A percentile compares a stretch with the other conserved stretches of the same genome.
These are phyloP conservation scores for Phytopythium helicoides DNA, from an alignment of 352 stramenopile species.

Conservation along the genomic window DNA sequence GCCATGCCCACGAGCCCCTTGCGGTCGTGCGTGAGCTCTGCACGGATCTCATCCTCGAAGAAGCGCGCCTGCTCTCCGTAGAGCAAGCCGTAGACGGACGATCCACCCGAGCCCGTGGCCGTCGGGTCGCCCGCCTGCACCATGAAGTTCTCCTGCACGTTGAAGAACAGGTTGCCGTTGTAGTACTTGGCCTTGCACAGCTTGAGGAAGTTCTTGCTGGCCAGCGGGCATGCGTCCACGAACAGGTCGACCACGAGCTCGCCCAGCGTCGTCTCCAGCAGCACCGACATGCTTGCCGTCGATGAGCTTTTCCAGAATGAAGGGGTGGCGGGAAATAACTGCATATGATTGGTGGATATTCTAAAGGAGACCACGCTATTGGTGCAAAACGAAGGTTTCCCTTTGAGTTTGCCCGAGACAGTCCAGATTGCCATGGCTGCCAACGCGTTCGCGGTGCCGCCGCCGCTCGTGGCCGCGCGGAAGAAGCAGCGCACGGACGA, in stretches of 20 bases:
- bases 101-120: slow-evolving; percentile 93
- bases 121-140: slow-evolving; percentile 88
- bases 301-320: neutral
- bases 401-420: neutral
- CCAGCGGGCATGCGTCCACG: slow-evolving; percentile 76
- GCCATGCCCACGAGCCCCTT: slow-evolving; percentile 84
- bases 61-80: slow-evolving; percentile 76
- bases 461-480: slow-evolving; percentile 32
- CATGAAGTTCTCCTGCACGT: slow-evolving; percentile 96
- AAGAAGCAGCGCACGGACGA: slow-evolving; percentile 43
- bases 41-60: slow-evolving; percentile 76
- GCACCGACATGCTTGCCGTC: slow-evolving; percentile 77
- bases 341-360: slow-evolving; percentile 1
- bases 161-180: slow-evolving; percentile 94
- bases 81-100: slow-evolving; percentile 94
- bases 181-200: slow-evolving; percentile 96
- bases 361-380: too few species aligned
- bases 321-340: too few species aligned
- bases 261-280: slow-evolving; percentile 92
- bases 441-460: slow-evolving; percentile 51
- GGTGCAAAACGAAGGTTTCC: neutral
- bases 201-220: slow-evolving; percentile 94
- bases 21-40: slow-evolving; percentile 48
- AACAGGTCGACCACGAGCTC: slow-evolving; percentile 92
- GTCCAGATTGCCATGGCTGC: neutral